Evolutionary conservation across 2,329 filamentous ascomycete genomes (phyloP), one percentile per base, ranked within the genome.

Genomic region (Arthroderma sp.): DNA sequence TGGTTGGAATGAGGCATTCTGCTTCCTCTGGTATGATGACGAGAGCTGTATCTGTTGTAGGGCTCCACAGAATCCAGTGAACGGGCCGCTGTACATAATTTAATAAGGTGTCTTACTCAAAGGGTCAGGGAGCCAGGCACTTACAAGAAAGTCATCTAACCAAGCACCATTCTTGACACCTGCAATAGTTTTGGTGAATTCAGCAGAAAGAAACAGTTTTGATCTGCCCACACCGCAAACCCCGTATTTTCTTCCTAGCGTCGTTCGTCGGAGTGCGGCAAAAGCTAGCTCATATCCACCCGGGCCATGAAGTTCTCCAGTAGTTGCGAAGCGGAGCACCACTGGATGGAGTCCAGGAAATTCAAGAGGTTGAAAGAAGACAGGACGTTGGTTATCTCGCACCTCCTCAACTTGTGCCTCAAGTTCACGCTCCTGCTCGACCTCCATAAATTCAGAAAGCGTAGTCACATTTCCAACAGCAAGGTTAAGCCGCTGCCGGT

Each of bases 11-110:
- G 0, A 82, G 50, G 0, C 53, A 38, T 45, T 83, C 75, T 0
- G 71, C 77, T 55, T 84, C 80, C 50, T 83, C 79, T 0, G 78
- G 74, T 29, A 74, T 76, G 1, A 83, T 54, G 1, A 83, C 56
- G 0, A 84, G 49, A 0, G 71, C 79, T 0, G 65, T 70, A 5
- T 73, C 53, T 0, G 62, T 61, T 0, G 51, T n/a, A 0, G 52
- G 51, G 47, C 70, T 74, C 70, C 72, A 81, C 0, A 83, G 57
- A 2, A 84, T 54, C 78, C 77, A 84, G 28, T 78, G 72, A 0
- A 80, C 73, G 0, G 72, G 59, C 1, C 71, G 66, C 51, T 63
- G 45, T 29, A 29, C 65, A 72, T 45, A 47, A 8, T 29, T 40
- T 30, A 44, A 22, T 22, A 22, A 22, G 15, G 15, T 2, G 15